Percentiles rank a stretch among this genome's conserved stretches.
These are phyloP conservation scores for Copromyces sp. DNA, from an alignment of 495 filamentous ascomycete species.

Conservation along the genomic window DNA sequence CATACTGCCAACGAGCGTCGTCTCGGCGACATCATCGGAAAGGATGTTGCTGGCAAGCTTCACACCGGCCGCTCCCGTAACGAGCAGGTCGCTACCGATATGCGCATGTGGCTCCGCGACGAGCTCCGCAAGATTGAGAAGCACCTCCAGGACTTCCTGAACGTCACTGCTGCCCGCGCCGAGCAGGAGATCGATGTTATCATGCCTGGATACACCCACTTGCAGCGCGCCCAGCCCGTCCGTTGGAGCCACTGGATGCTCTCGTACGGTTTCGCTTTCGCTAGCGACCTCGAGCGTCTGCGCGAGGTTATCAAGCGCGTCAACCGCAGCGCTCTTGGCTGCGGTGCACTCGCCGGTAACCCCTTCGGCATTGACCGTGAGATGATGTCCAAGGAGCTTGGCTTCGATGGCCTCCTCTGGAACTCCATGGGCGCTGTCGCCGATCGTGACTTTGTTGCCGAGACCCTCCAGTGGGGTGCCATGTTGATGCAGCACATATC, in stretches of 20 bases:
- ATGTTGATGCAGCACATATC: constrained; percentile 81
- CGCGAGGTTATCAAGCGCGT: constrained; percentile 64
- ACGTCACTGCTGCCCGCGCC: constrained; percentile 61
- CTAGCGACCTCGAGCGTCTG: constrained; percentile 68
- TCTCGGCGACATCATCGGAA: constrained; percentile 82
- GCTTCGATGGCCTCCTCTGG: constrained; percentile 70
- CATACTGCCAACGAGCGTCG: constrained; percentile 93
- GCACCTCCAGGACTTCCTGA: constrained; percentile 58
- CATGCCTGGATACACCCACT: constrained; percentile 77
- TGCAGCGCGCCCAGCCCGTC: constrained; percentile 86
- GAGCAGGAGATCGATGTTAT: constrained; percentile 57
- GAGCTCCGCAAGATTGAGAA: constrained; percentile 63
- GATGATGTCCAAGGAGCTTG: constrained; percentile 77
- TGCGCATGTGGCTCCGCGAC: constrained; percentile 84
- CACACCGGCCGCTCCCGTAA: constrained; percentile 89
- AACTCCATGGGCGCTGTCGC: constrained; percentile 79
- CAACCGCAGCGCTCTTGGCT: constrained; percentile 71
- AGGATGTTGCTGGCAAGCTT: constrained; percentile 77
- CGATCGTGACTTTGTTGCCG: constrained; percentile 83
- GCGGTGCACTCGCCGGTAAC: constrained; percentile 86
- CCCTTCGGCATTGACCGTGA: constrained; percentile 84
- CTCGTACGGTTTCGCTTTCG: constrained; percentile 66
- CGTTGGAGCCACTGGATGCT: constrained; percentile 85
- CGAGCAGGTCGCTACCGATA: constrained; percentile 89
- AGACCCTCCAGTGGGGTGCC: constrained; percentile 82